These are phyloP conservation scores for Kwoniella mangroviensis DNA, from an alignment of 768 basidiomycete genomes.

Conservation along the genomic window DNA sequence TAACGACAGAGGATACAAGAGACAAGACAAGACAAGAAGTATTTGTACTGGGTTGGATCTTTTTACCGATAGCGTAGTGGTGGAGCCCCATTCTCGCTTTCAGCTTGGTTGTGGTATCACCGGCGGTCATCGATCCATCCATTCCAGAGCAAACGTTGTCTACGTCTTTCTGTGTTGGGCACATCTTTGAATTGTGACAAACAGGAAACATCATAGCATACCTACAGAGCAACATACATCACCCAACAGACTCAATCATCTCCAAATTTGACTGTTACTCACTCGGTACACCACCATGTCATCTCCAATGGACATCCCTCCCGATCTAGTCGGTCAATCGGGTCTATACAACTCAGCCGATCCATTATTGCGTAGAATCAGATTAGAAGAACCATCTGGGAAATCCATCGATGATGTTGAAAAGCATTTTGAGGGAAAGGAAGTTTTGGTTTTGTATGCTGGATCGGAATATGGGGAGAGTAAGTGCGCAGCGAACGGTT, in stretches of 20 bases:
- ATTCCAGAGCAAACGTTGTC: too few relatives aligned
- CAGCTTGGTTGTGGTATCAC: too few relatives aligned
- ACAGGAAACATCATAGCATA: too few relatives aligned
- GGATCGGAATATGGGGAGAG: slow-evolving; percentile 48
- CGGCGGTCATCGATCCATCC: too few relatives aligned
- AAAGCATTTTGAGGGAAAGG: slow-evolving; percentile 46
- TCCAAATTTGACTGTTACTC: too few relatives aligned
- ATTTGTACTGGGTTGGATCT: too few relatives aligned
- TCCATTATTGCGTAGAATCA: slow-evolving; percentile 45
- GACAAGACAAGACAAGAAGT: not conserved
- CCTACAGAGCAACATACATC: too few relatives aligned
- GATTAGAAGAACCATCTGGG: slow-evolving; percentile 50
- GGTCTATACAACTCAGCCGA: slow-evolving; percentile 46
- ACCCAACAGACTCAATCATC: not conserved
- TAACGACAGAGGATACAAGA: not conserved
- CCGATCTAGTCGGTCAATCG: slow-evolving; percentile 47
- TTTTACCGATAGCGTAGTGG: too few relatives aligned
- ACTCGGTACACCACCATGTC: not conserved
- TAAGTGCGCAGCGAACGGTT: slow-evolving; percentile 25
- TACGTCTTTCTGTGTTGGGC: too few relatives aligned
- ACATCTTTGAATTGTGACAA: too few relatives aligned
- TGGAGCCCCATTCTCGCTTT: too few relatives aligned
- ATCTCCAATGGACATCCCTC: slow-evolving; percentile 36
- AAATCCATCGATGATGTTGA: slow-evolving; percentile 43
- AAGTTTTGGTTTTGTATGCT: slow-evolving; percentile 53